phyloP scores from a whole-genome alignment of 192 early-diverging fungal species.

The Mortierella antarctica region DNA sequence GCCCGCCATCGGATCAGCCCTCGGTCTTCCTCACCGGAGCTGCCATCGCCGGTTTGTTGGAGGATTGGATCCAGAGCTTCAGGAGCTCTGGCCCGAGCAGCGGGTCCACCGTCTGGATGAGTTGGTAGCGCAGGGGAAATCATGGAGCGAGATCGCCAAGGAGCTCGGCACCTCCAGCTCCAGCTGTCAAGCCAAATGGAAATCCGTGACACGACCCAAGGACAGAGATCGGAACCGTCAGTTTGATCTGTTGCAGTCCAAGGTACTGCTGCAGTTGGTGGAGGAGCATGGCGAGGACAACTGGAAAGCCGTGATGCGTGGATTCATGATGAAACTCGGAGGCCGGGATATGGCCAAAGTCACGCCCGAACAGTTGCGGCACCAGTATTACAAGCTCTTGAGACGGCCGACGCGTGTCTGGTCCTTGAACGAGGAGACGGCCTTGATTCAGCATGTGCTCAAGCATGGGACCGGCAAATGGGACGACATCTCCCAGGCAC shows the following conservation, averaged over 20 bases:
- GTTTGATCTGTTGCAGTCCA: constrained; percentile 44
- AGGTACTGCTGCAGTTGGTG: constrained; percentile 26
- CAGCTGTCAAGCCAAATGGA: constrained; percentile 40
- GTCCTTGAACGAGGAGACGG: constrained; percentile 34
- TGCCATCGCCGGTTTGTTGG: constrained; percentile 39
- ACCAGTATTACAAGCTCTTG: constrained; percentile 27
- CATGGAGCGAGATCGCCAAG: constrained; percentile 28
- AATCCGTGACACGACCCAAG: constrained; percentile 7
- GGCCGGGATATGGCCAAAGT: constrained; percentile 46
- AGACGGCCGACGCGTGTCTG: constrained; percentile 10
- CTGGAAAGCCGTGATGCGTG: constrained; percentile 36
- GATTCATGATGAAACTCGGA: constrained; percentile 45
- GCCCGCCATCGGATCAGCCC: constrained; percentile 23
- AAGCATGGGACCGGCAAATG: constrained; percentile 35
- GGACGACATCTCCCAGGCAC: constrained; percentile 17
- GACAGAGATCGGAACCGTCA: constrained; percentile 16
- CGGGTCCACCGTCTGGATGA: constrained; percentile 3
- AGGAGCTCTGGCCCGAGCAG: constrained; percentile 16
- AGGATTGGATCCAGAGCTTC: constrained; percentile 9
- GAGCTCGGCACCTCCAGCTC: not conserved
- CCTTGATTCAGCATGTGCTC: constrained; percentile 41
- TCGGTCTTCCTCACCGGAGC: constrained; percentile 19
- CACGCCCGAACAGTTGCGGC: constrained; percentile 30
- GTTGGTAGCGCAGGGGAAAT: constrained; percentile 20
- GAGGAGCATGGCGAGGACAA: constrained; percentile 35